Evolutionary conservation across 2,329 filamentous ascomycete species (phyloP).

Genomic region (Metarhizium humberi): DNA sequence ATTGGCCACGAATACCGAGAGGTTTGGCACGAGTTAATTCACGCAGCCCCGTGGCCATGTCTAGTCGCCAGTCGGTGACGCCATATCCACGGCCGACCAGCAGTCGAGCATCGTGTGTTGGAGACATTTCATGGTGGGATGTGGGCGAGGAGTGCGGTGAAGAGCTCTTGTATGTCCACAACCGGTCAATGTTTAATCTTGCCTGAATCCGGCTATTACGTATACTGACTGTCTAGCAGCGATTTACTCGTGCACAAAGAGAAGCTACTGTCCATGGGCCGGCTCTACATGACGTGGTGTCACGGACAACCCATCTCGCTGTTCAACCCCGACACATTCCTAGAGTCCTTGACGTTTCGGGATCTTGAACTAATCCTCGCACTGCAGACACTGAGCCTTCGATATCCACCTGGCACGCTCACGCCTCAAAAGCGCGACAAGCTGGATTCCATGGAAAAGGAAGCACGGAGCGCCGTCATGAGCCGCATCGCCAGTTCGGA

Average conservation of each 20-base stretch:
- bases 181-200: neutral
- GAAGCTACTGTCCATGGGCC: conserved; percentile 10
- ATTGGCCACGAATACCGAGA: neutral
- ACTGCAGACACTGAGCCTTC: conserved; percentile 28
- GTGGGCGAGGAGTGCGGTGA: conserved; percentile 1
- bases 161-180: neutral
- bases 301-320: conserved; percentile 40
- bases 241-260: conserved; percentile 2
- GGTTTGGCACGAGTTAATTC: neutral
- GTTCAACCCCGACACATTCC: conserved; percentile 31
- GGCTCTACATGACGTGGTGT: conserved; percentile 36
- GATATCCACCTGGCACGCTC: conserved; percentile 24
- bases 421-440: conserved; percentile 7
- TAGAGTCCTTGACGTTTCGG: conserved; percentile 27
- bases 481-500: conserved; percentile 23
- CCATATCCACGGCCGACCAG: neutral
- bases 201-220: no score
- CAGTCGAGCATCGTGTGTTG: conserved; percentile 3
- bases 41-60: neutral
- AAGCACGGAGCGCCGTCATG: conserved; percentile 18
- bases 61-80: neutral
- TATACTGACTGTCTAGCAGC: neutral
- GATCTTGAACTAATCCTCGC: conserved; percentile 24
- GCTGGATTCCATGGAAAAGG: conserved; percentile 6
- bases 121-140: conserved; percentile 5